Conservation (phyloP, 306 rosid species). For the Prunus fruticosa region DNA sequence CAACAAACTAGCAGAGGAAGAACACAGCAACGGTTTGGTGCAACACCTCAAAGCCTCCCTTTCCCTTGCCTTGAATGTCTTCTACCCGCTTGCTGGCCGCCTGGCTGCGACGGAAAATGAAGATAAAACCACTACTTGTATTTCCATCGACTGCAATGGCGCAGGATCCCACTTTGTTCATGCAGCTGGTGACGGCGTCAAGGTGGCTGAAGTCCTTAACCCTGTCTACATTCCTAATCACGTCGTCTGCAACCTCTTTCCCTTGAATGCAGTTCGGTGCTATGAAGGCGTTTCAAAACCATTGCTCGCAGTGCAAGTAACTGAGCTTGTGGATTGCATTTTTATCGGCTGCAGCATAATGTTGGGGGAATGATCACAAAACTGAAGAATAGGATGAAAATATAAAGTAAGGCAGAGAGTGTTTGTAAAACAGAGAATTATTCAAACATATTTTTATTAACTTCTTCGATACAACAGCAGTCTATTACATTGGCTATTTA, state of each 20-base stretch:
- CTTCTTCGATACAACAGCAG: too few relatives aligned
- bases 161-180: background rate
- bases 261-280: conserved; percentile 15
- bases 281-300: conserved; percentile 25
- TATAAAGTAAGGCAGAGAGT: too few relatives aligned
- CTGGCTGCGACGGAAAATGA: background rate
- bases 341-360: conserved; percentile 29
- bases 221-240: conserved; percentile 16
- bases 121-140: background rate
- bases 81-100: conserved; percentile 4
- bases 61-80: background rate
- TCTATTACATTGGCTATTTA: too few relatives aligned
- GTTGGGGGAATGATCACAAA: too few relatives aligned
- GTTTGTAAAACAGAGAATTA: too few relatives aligned
- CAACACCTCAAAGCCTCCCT: background rate
- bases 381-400: too few relatives aligned
- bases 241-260: conserved; percentile 28
- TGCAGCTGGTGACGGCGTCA: background rate
- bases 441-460: too few relatives aligned
- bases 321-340: conserved; percentile 35
- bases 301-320: conserved; percentile 36
- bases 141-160: background rate
- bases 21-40: too few relatives aligned
- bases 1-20: too few relatives aligned
- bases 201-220: conserved; percentile 1